A percentile compares a stretch with the other conserved stretches of the same genome.
Evolutionary conservation across 176 grass and related monocot genomes (phyloP).

Genomic region (Bromus sterilis): DNA sequence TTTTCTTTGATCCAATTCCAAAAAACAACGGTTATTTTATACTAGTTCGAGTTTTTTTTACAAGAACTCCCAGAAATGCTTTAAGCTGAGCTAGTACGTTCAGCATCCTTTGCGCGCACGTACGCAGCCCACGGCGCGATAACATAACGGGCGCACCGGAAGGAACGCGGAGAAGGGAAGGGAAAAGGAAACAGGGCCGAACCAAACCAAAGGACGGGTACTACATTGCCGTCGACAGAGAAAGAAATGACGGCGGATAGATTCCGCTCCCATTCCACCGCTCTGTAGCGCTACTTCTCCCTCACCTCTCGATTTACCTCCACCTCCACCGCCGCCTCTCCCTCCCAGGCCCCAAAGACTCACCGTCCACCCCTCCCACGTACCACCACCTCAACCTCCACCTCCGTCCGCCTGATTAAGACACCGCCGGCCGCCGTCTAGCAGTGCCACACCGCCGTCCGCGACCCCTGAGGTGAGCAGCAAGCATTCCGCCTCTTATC

Average conservation of each 20-base stretch:
- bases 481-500: neutral
- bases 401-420: neutral
- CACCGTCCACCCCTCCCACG: neutral
- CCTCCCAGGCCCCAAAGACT: neutral
- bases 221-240: neutral
- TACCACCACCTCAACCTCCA: neutral
- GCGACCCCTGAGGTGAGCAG: conserved; percentile 14
- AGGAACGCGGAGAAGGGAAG: neutral
- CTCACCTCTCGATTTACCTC: neutral
- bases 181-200: neutral
- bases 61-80: too few relatives aligned
- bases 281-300: neutral
- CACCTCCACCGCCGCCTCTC: neutral
- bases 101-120: neutral
- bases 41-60: too few relatives aligned
- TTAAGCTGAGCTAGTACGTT: too few relatives aligned
- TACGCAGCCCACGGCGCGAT: neutral
- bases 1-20: too few relatives aligned
- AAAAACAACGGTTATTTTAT: too few relatives aligned
- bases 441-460: neutral
- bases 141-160: neutral
- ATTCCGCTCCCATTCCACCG: neutral
- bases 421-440: neutral
- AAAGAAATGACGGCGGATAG: neutral
- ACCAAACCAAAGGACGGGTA: neutral